Conservation (phyloP, 2,329 filamentous ascomycete species). For the Aaosphaeria arxii region DNA sequence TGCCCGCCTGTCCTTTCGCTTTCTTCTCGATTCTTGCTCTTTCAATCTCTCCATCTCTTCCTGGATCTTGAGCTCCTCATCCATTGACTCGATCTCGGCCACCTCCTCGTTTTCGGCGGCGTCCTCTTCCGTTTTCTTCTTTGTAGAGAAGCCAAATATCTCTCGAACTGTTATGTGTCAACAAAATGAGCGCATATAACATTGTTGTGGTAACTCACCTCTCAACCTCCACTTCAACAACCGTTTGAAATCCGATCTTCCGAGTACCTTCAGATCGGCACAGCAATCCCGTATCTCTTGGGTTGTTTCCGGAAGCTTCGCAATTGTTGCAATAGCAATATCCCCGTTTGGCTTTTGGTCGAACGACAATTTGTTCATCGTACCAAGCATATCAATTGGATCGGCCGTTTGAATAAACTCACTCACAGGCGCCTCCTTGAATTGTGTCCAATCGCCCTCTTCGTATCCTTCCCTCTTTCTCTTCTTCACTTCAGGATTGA, state of each 20-base stretch:
- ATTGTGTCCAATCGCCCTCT: constrained; percentile 90
- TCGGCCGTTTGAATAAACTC: constrained; percentile 94
- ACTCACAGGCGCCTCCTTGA: constrained; percentile 82
- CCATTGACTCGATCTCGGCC: constrained; percentile 82
- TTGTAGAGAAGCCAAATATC: constrained; percentile 80
- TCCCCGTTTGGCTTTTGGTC: constrained; percentile 73
- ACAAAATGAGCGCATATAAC: too few species aligned
- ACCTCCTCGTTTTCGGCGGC: constrained; percentile 59
- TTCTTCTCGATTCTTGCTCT: constrained; percentile 72
- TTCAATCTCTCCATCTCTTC: constrained; percentile 80
- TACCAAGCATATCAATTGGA: constrained; percentile 87
- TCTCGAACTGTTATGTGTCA: constrained; percentile 62
- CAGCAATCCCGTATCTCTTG: constrained; percentile 61
- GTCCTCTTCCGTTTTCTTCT: constrained; percentile 56
- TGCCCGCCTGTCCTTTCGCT: constrained; percentile 77
- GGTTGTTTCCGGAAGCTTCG: constrained; percentile 69
- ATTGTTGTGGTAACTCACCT: neutral
- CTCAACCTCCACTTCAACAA: constrained; percentile 86
- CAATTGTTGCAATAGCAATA: constrained; percentile 79
- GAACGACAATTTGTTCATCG: constrained; percentile 80
- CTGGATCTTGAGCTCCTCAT: constrained; percentile 88
- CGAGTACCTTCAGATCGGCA: constrained; percentile 76
- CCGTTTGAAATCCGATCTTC: constrained; percentile 89
- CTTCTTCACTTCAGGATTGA: constrained; percentile 97
- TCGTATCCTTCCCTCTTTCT: constrained; percentile 96